A percentile compares a stretch with the other conserved stretches of the same genome.
Evolutionary conservation across 2,329 filamentous ascomycete species (phyloP).

Genomic region (Lachnum nothofagi): DNA sequence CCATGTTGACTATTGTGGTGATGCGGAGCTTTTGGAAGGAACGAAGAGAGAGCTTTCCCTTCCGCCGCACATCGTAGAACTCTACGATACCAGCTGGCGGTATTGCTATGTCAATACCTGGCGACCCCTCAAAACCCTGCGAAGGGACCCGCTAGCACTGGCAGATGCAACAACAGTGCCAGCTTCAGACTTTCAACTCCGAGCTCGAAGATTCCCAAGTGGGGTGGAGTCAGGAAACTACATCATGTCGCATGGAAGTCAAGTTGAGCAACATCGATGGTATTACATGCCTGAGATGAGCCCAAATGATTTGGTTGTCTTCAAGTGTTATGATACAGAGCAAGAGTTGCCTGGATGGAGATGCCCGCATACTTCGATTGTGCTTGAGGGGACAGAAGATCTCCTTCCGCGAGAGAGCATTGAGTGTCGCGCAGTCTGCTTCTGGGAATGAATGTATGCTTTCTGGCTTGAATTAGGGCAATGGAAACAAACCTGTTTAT

Average conservation of each 20-base stretch:
- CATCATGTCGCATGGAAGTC: constrained; percentile 1
- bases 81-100: not conserved
- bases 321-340: constrained; percentile 6
- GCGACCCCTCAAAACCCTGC: not conserved
- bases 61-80: not conserved
- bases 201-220: constrained; percentile 3
- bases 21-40: constrained; percentile 1
- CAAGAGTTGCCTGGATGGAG: constrained; percentile 4
- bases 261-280: constrained; percentile 4
- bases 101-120: not conserved
- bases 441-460: not conserved
- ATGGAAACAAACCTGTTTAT: not conserved
- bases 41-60: not conserved
- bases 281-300: constrained; percentile 7
- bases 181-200: constrained; percentile 1
- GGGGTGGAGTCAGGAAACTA: not conserved
- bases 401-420: constrained; percentile 5
- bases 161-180: constrained; percentile 4
- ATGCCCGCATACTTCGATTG: constrained; percentile 4
- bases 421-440: constrained; percentile 1
- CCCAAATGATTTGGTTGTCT: constrained; percentile 5
- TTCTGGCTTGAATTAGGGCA: no score
- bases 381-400: not conserved
- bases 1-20: constrained; percentile 3
- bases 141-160: not conserved